These are phyloP conservation scores for Aechmea fasciata DNA, from an alignment of 176 grass and related monocot genomes.

Conservation along the genomic window DNA sequence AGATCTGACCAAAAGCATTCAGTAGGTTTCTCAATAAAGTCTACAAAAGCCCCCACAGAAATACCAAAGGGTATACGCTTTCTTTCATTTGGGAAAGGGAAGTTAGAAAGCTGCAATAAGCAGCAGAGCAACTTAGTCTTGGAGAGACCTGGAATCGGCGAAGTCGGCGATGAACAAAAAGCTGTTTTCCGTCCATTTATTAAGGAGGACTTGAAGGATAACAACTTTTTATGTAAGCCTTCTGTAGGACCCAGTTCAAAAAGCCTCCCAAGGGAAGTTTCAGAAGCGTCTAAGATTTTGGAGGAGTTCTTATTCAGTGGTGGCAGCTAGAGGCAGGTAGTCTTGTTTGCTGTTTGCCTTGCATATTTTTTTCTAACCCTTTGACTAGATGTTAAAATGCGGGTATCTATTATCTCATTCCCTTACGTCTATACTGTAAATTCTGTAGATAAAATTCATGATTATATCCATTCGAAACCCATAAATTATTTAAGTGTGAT, in stretches of 20 bases:
- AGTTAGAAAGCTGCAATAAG: conserved; percentile 9
- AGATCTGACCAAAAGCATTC: conserved; percentile 27
- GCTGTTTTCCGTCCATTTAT: conserved; percentile 1
- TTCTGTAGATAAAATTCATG: no score
- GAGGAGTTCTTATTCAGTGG: conserved; percentile 78
- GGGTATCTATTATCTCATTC: no score
- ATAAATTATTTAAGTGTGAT: no score
- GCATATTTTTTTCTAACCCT: conserved; percentile 5
- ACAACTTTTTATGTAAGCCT: conserved; percentile 22
- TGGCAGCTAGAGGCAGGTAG: conserved; percentile 1
- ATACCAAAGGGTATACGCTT: conserved; percentile 73
- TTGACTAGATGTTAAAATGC: no score
- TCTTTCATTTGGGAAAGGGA: conserved; percentile 42
- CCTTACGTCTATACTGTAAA: no score
- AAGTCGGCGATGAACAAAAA: conserved; percentile 15
- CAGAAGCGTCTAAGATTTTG: conserved; percentile 73
- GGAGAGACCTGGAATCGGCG: conserved; percentile 8
- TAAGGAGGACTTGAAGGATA: conserved; percentile 10
- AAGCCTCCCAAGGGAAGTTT: conserved; percentile 28
- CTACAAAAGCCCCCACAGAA: conserved; percentile 25
- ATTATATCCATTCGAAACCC: no score
- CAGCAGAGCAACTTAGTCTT: conserved; percentile 11
- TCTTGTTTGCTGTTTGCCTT: background rate
- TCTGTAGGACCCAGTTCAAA: conserved; percentile 22
- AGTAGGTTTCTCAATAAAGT: conserved; percentile 17